phyloP scores from a whole-genome alignment of 179 eudicot species.

The Sideroxylon spinosum region DNA sequence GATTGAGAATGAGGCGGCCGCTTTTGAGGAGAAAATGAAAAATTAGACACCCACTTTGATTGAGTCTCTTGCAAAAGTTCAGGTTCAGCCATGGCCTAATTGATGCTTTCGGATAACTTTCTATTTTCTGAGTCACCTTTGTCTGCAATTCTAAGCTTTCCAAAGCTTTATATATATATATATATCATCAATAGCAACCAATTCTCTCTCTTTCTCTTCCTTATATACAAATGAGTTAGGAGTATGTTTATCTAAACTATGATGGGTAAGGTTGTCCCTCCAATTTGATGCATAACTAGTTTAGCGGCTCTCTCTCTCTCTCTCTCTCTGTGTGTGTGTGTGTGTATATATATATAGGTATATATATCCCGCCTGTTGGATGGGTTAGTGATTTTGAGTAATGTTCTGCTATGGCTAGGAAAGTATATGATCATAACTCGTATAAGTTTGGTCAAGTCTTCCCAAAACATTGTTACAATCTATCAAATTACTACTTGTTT shows the following conservation, averaged over 20 bases:
- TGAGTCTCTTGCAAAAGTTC: not conserved
- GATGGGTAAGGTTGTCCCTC: not conserved
- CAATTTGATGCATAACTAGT: not conserved
- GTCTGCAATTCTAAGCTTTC: not conserved
- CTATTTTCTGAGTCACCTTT: not conserved
- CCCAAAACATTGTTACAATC: not conserved
- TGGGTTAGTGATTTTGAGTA: not conserved
- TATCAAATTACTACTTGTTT: not conserved
- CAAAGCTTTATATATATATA: too few species aligned
- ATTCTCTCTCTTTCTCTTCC: not conserved
- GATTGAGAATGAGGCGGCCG: not conserved
- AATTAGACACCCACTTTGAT: not conserved
- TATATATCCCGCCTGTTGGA: not conserved
- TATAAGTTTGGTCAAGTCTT: not conserved
- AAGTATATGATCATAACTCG: not conserved
- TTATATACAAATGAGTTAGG: too few species aligned
- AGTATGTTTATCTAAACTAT: too few species aligned
- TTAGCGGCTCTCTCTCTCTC: too few species aligned
- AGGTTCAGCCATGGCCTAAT: not conserved
- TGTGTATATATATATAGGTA: too few species aligned
- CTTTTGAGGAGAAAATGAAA: not conserved
- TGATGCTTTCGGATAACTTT: not conserved
- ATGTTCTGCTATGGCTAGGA: not conserved
- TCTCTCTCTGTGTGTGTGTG: too few species aligned
- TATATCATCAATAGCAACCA: too few species aligned